phyloP scores from a whole-genome alignment of 768 basidiomycete species.

The Rhodotorula paludigena region DNA sequence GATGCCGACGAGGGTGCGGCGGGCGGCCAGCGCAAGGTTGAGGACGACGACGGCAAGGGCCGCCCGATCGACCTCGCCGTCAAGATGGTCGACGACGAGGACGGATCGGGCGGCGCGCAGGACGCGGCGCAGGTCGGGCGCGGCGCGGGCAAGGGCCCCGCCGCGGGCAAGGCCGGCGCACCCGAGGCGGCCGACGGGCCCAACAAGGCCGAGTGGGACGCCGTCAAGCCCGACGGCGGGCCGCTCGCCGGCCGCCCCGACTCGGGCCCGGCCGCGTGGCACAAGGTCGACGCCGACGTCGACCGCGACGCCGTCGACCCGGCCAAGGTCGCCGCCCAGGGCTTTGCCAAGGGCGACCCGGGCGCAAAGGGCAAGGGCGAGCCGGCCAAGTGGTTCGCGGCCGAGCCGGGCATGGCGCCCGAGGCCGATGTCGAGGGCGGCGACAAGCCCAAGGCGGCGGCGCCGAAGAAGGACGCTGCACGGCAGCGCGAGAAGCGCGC shows the following conservation, averaged over 20 bases:
- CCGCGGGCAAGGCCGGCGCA: conserved; percentile 37
- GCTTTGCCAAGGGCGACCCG: not conserved
- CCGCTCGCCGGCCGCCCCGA: conserved; percentile 32
- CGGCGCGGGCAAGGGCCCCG: conserved; percentile 44
- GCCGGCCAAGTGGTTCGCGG: not conserved
- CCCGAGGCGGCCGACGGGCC: conserved; percentile 30
- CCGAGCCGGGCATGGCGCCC: conserved; percentile 22
- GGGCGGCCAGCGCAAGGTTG: conserved; percentile 36
- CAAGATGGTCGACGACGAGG: conserved; percentile 37
- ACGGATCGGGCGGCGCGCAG: conserved; percentile 36
- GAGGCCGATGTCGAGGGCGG: not conserved
- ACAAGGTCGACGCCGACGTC: conserved; percentile 21
- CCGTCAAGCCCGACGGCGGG: conserved; percentile 15
- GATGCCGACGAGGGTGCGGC: conserved; percentile 44
- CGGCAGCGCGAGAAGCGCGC: not conserved
- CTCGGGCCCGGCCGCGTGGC: conserved; percentile 18
- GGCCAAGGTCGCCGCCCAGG: not conserved
- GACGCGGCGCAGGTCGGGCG: not conserved
- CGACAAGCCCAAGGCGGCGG: conserved; percentile 56
- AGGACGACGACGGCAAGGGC: conserved; percentile 36
- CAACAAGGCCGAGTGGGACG: conserved; percentile 29
- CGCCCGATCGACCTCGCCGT: conserved; percentile 39
- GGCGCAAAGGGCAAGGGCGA: not conserved
- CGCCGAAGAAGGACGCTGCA: conserved; percentile 45
- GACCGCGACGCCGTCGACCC: not conserved